These are phyloP conservation scores for Lathyrus oleraceus DNA, from an alignment of 306 rosid genomes.

Conservation along the genomic window DNA sequence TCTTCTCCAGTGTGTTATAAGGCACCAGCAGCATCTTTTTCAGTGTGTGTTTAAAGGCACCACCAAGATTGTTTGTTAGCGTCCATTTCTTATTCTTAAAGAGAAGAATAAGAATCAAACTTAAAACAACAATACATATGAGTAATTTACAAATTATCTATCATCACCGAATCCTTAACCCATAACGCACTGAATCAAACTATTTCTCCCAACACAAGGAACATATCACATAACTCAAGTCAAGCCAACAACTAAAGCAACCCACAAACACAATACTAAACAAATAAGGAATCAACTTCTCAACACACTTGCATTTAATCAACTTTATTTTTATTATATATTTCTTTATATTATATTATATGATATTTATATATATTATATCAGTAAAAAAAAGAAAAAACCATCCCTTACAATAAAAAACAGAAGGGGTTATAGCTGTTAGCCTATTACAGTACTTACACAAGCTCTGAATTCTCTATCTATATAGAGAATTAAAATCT, in stretches of 20 bases:
- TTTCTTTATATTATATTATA: background rate
- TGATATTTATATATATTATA: constrained; percentile 46
- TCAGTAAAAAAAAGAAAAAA: constrained; percentile 32
- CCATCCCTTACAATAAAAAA: constrained; percentile 63
- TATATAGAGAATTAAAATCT: constrained; percentile 29
- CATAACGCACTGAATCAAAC: constrained; percentile 12
- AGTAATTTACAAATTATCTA: constrained; percentile 35
- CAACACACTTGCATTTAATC: constrained; percentile 9
- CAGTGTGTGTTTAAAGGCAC: constrained; percentile 33
- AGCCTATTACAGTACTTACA: constrained; percentile 36
- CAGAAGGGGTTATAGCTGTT: constrained; percentile 54
- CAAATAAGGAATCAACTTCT: constrained; percentile 1
- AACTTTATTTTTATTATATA: constrained; percentile 29
- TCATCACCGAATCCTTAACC: constrained; percentile 13
- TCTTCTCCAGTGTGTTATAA: constrained; percentile 7
- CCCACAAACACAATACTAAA: background rate
- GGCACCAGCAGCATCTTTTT: constrained; percentile 18
- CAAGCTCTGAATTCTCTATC: constrained; percentile 33
- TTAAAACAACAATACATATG: constrained; percentile 11
- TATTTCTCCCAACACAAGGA: constrained; percentile 14
- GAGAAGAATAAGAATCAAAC: constrained; percentile 39
- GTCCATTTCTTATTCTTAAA: constrained; percentile 36
- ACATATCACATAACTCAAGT: background rate
- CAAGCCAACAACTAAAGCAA: constrained; percentile 25
- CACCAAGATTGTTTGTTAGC: constrained; percentile 34